Base-by-base conservation (phyloP, 1,139 yeast species). In the Hansenula lynferdii region DNA sequence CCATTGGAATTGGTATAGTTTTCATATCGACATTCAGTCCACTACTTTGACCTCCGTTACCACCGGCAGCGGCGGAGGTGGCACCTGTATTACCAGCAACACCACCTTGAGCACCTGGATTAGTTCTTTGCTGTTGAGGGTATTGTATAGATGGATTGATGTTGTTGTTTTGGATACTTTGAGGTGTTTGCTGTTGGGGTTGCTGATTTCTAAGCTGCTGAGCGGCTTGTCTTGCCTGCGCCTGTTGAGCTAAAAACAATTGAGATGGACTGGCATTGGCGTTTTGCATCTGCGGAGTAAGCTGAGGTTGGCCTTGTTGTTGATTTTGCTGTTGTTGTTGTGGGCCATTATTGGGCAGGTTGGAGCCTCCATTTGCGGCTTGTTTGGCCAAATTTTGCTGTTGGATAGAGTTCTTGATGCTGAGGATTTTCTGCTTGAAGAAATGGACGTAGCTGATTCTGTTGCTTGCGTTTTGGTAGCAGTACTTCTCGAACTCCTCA, bases 1-100 rank as follows among this genome's bases (percentile, higher is more conserved):
- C 77, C n/a, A 75, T 77, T 2, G 97, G 97, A 38, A 89, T 85
- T 4, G 85, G 85, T 4, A 76, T 65, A 35, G 75, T 76, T 45
- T 72, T 74, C 54, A 75, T 61, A 40, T 71, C 71, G 9, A 58
- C 47, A 21, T 40, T 42, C 32, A 42, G 5, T 12, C 33, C 33
- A 57, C 50, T 27, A 27, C 40, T 56, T 18, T 25, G 37, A 18
- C 26, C 26, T 24, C n/a, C 15, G 5, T 23, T 6, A 23, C n/a
- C 11, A 25, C 16, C 24, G 12, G 24, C 24, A 27, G 29, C 25
- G 5, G 17, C 9, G 12, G 34, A 17, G n/a, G n/a, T 35, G 14
- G 26, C n/a, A n/a, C n/a, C n/a, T n/a, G n/a, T n/a, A n/a, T n/a
- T n/a, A n/a, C n/a, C n/a, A n/a, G n/a, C n/a, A n/a, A n/a, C n/a